A percentile compares a stretch with the other conserved stretches of the same genome.
These are phyloP conservation scores for Stromatinia cepivora DNA, from an alignment of 2,329 filamentous ascomycete genomes.

Conservation along the genomic window DNA sequence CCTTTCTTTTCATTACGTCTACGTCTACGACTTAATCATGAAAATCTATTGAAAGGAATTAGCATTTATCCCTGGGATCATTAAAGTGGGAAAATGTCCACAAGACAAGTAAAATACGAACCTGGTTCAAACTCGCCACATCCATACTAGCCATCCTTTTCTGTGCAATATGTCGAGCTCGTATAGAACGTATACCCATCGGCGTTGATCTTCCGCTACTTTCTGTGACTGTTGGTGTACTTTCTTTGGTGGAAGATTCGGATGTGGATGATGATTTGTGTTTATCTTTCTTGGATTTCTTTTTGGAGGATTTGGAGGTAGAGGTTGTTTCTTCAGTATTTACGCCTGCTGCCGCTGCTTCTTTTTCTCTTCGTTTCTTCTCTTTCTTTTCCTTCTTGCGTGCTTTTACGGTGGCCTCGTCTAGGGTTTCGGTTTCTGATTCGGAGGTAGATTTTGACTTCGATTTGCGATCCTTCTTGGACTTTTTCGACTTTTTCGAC, in stretches of 20 bases:
- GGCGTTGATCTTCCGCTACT: slow-evolving; percentile 49
- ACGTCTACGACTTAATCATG: slow-evolving; percentile 58
- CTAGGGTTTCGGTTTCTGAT: not conserved
- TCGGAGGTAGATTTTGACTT: slow-evolving; percentile 13
- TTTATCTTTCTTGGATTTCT: slow-evolving; percentile 46
- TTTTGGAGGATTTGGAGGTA: slow-evolving; percentile 38
- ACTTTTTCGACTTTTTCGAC: slow-evolving; percentile 40
- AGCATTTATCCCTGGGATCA: slow-evolving; percentile 20
- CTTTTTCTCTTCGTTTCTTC: slow-evolving; percentile 28
- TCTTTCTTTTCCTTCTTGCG: slow-evolving; percentile 21
- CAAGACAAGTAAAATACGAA: slow-evolving; percentile 27
- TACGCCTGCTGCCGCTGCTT: slow-evolving; percentile 11
- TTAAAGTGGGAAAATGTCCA: no score
- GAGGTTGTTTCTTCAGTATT: slow-evolving; percentile 16
- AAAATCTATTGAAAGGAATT: slow-evolving; percentile 55
- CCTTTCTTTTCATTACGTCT: slow-evolving; percentile 26
- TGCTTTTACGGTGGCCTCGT: slow-evolving; percentile 1
- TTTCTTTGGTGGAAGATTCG: slow-evolving; percentile 32
- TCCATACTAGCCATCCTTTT: slow-evolving; percentile 84
- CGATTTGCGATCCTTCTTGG: slow-evolving; percentile 35
- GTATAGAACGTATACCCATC: slow-evolving; percentile 66
- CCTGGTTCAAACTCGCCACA: slow-evolving; percentile 79
- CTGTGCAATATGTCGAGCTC: slow-evolving; percentile 82
- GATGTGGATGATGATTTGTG: slow-evolving; percentile 40
- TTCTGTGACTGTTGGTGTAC: slow-evolving; percentile 38